Evolutionary conservation across 805 yeast genomes (phyloP).

Genomic region (Candida ulmi): DNA sequence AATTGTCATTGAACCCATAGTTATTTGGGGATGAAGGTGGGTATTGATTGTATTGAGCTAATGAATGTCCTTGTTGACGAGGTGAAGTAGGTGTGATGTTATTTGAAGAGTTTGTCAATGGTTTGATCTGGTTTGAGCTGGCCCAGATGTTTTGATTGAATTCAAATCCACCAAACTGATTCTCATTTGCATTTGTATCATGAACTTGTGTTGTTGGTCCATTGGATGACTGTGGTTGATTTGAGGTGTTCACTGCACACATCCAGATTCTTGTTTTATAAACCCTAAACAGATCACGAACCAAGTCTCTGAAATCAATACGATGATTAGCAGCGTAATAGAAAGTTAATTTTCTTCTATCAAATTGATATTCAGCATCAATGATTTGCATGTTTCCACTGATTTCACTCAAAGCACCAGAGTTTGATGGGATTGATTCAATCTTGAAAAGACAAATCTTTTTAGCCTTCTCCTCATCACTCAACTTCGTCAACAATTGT

Average conservation of each 20-base stretch:
- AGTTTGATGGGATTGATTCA: slow-evolving; percentile 8
- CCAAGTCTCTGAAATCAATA: slow-evolving; percentile 70
- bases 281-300: slow-evolving; percentile 66
- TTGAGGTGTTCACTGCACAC: slow-evolving; percentile 51
- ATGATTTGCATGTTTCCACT: slow-evolving; percentile 44
- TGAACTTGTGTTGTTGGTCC: slow-evolving; percentile 1
- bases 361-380: slow-evolving; percentile 80
- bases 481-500: slow-evolving; percentile 55
- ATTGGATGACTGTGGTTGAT: slow-evolving; percentile 1
- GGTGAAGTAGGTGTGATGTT: neutral
- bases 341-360: slow-evolving; percentile 68
- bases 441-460: slow-evolving; percentile 21
- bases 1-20: neutral
- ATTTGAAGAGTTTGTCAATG: neutral
- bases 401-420: slow-evolving; percentile 4
- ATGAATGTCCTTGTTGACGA: neutral
- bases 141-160: slow-evolving; percentile 12
- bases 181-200: slow-evolving; percentile 1
- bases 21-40: too few relatives aligned
- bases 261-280: slow-evolving; percentile 82
- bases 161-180: slow-evolving; percentile 2
- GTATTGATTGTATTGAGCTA: neutral
- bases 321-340: slow-evolving; percentile 64
- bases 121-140: neutral
- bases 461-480: slow-evolving; percentile 65